Percentiles rank a stretch among this genome's conserved stretches.
These are phyloP conservation scores for Laburnicola sp. DNA, from an alignment of 2,329 filamentous ascomycete species.

Conservation along the genomic window DNA sequence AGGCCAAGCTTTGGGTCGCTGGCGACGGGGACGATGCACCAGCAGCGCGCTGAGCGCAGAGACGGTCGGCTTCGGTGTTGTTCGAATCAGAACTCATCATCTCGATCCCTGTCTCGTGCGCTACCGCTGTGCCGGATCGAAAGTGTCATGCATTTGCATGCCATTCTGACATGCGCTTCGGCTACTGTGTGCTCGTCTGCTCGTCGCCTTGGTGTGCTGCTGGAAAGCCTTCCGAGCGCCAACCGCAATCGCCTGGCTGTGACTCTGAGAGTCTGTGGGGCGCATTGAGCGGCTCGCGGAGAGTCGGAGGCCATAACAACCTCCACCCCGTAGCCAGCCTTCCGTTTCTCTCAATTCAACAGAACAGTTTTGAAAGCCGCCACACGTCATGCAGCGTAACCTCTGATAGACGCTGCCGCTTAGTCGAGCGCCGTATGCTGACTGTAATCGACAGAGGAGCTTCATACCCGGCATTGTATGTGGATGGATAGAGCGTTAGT, in stretches of 20 bases:
- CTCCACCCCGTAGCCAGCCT: background rate
- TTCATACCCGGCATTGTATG: background rate
- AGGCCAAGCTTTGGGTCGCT: conserved; percentile 25
- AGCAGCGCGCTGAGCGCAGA: background rate
- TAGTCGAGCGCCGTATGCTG: conserved; percentile 5
- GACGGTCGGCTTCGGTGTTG: no score
- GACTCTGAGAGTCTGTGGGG: background rate
- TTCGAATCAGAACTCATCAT: background rate
- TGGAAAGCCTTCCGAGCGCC: conserved; percentile 5
- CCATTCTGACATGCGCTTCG: conserved; percentile 1
- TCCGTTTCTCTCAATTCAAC: background rate
- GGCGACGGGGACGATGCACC: background rate
- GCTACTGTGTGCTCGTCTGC: background rate
- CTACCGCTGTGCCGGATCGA: background rate
- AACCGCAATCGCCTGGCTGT: background rate
- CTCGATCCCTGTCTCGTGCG: background rate
- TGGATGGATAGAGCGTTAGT: conserved; percentile 1
- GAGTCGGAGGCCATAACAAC: no score
- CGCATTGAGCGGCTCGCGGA: background rate
- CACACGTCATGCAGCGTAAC: conserved; percentile 11
- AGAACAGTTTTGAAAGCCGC: background rate
- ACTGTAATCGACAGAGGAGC: conserved; percentile 1
- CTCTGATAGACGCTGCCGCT: conserved; percentile 3
- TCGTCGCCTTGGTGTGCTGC: background rate
- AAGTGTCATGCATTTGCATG: background rate